phyloP scores from a whole-genome alignment of 1,284 basidiomycete genomes.

The Xanthoconium separans region DNA sequence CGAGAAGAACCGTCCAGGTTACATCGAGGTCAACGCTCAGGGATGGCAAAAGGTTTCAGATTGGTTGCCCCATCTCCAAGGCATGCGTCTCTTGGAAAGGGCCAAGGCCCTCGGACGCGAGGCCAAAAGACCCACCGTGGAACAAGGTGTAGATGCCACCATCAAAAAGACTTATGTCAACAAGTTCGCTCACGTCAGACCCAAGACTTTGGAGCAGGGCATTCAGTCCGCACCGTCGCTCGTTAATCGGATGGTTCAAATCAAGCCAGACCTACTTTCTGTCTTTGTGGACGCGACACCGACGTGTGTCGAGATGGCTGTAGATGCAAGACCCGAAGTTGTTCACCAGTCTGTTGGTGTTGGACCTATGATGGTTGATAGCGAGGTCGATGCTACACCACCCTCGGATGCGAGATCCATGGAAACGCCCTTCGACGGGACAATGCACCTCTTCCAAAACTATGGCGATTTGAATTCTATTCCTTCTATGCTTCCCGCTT shows the following conservation, averaged over 20 bases:
- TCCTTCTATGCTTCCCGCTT: slow-evolving; percentile 38
- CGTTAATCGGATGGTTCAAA: slow-evolving; percentile 46
- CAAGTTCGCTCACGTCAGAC: slow-evolving; percentile 48
- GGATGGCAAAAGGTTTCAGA: slow-evolving; percentile 69
- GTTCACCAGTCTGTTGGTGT: slow-evolving; percentile 43
- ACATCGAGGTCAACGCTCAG: slow-evolving; percentile 60
- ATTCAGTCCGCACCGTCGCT: slow-evolving; percentile 51
- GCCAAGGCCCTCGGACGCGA: slow-evolving; percentile 39
- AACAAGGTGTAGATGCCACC: slow-evolving; percentile 59
- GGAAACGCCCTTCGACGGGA: slow-evolving; percentile 29
- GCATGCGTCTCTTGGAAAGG: slow-evolving; percentile 59
- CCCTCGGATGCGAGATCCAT: slow-evolving; percentile 23
- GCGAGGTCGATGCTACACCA: slow-evolving; percentile 32
- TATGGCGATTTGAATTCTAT: slow-evolving; percentile 27
- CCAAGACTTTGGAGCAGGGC: slow-evolving; percentile 41
- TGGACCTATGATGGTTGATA: slow-evolving; percentile 28
- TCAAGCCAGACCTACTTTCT: slow-evolving; percentile 41
- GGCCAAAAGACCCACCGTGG: slow-evolving; percentile 31
- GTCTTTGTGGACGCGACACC: slow-evolving; percentile 47
- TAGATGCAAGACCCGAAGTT: slow-evolving; percentile 35
- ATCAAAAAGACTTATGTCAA: slow-evolving; percentile 42
- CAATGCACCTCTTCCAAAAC: slow-evolving; percentile 23
- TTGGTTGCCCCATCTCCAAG: slow-evolving; percentile 66
- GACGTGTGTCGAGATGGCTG: slow-evolving; percentile 27
- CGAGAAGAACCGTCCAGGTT: slow-evolving; percentile 69